Base-by-base conservation (phyloP, 768 basidiomycete species). In the Strobilomyces echinocephalus region DNA sequence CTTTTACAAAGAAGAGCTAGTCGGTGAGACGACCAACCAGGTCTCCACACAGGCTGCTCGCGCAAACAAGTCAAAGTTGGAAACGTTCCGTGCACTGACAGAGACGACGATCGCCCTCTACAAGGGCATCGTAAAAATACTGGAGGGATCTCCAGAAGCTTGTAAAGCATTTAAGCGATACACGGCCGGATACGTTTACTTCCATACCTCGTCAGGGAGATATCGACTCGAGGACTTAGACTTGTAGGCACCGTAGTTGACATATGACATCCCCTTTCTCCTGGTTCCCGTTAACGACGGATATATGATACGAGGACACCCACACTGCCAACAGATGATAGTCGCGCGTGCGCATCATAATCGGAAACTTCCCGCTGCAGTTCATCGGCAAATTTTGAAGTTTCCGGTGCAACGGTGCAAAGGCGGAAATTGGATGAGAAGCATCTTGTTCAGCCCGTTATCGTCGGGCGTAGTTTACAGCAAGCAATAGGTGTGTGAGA, bases 1-100 rank as follows among this genome's bases (percentile, higher is more conserved):
- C 0, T 76, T 76, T 50, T 72, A 76, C 53, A 69, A 76, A 52
- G 76, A 77, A 63, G 75, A 76, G 47, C 49, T 63, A 2, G 63
- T 49, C 0, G 69, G 66, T 3, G 76, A 76, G 48, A 52, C 55
- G 5, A 63, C 66, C 34, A 76, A 75, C 52, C 69, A 63, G 26
- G 58, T 75, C 33, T 73, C 75, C 1, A 54, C 63, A 15, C 50
- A 69, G 0, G 73, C 74, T 0, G 54, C 56, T 11, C 61, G 55
- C 26, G 52, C 57, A 3, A 53, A 58, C 3, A 44, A 50, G 8
- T 56, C 66, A 5, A 74, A 73, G 50, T 42, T 66, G 44, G 66
- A 69, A 8, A 59, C 57, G 6, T 61, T 69, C 2, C n/a, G 36
- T 1, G 53, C 52, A 3, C 31, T 74, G 6, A 62, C 66, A 6